phyloP scores from a whole-genome alignment of 2,329 filamentous ascomycete genomes.

The Raffaelea deltoideospora region DNA sequence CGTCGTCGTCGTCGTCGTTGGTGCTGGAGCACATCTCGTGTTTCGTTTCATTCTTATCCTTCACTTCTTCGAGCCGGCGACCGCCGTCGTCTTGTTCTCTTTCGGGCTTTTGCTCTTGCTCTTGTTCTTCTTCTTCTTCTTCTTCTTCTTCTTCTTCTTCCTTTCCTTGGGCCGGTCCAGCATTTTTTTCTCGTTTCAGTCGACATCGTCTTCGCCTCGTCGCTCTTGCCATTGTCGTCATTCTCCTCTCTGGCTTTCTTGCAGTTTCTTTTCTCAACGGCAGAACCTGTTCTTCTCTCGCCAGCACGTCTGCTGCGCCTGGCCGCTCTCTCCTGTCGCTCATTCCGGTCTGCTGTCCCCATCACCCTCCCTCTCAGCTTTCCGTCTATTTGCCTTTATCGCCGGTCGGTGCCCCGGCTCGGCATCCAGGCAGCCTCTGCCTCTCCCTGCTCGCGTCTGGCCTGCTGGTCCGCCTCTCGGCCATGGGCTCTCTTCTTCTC shows the following conservation, averaged over 20 bases:
- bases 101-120: neutral
- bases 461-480: neutral
- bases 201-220: neutral
- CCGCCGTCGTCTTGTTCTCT: neutral
- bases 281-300: neutral
- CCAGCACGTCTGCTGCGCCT: too few species aligned
- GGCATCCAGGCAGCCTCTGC: neutral
- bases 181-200: neutral
- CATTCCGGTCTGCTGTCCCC: neutral
- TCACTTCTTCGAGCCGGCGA: too few species aligned
- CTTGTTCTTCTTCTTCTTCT: neutral
- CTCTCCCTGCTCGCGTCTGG: neutral
- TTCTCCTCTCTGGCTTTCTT: neutral
- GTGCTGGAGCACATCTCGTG: too few species aligned
- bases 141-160: neutral
- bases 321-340: neutral
- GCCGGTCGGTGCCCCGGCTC: neutral
- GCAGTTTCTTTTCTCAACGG: neutral
- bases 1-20: too few species aligned
- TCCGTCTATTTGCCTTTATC: neutral
- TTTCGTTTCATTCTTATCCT: neutral
- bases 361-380: neutral
- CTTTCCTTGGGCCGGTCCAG: too few species aligned
- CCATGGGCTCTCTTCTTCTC: neutral
- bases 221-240: neutral